Conservation (phyloP, 164 flowering plant species). For the Echeveria elegans region DNA sequence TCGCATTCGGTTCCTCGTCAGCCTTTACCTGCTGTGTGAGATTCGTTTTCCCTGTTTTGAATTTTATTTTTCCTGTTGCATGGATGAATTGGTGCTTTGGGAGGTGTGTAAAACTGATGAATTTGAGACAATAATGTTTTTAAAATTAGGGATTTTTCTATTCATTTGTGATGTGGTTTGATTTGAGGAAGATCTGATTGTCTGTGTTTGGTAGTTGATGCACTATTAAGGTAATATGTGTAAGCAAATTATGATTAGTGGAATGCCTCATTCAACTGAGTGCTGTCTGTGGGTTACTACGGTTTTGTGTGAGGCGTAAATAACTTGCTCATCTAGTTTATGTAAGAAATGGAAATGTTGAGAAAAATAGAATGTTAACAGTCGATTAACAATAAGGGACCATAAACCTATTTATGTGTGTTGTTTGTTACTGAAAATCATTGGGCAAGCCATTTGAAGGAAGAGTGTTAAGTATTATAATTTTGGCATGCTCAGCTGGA, state of each 20-base stretch:
- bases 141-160: neutral
- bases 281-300: neutral
- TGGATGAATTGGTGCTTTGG: neutral
- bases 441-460: neutral
- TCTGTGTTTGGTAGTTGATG: neutral
- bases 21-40: slow-evolving; percentile 13
- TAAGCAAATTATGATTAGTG: neutral
- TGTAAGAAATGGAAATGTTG: too few relatives aligned
- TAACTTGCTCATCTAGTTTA: neutral
- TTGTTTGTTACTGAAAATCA: neutral
- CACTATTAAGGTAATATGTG: neutral
- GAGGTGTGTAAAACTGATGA: neutral
- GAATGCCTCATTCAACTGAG: neutral
- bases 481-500: neutral
- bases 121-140: neutral
- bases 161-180: neutral
- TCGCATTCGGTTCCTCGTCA: slow-evolving; percentile 13
- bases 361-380: too few relatives aligned
- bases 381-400: too few relatives aligned
- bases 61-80: neutral
- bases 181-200: neutral
- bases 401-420: too few relatives aligned
- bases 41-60: neutral
- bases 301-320: neutral
- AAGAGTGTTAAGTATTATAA: neutral